A percentile compares a stretch with the other conserved stretches of the same genome.
Evolutionary conservation across 495 filamentous ascomycete genomes (phyloP).

Genomic region (Darksidea phi): DNA sequence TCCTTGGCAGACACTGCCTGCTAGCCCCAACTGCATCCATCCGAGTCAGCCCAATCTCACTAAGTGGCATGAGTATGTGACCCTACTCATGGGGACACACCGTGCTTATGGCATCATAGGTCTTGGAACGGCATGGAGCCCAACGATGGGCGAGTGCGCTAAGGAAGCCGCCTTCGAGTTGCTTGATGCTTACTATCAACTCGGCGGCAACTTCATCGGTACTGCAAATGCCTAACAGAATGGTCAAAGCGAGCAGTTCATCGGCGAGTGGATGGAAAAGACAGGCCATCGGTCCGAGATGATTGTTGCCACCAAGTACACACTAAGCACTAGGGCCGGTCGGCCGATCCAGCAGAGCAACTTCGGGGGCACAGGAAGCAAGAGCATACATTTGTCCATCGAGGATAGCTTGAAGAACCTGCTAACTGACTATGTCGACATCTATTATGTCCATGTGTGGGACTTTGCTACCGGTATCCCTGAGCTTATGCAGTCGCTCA

Average conservation of each 20-base stretch:
- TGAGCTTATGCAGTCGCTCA: conserved; percentile 45
- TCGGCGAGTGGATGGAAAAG: conserved; percentile 72
- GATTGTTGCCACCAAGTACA: conserved; percentile 72
- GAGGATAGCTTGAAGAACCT: conserved; percentile 58
- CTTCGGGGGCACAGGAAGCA: conserved; percentile 50
- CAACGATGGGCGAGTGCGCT: conserved; percentile 57
- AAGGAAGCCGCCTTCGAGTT: conserved; percentile 61
- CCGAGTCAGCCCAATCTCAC: background rate
- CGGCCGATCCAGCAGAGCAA: conserved; percentile 12
- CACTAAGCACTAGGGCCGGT: background rate
- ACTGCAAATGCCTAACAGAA: conserved; percentile 62
- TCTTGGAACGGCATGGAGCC: conserved; percentile 55
- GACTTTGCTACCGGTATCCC: conserved; percentile 43
- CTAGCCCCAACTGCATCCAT: background rate
- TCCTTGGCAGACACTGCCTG: background rate
- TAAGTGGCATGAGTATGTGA: background rate
- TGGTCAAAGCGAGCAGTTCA: conserved; percentile 68
- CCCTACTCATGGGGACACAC: background rate
- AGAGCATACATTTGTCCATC: conserved; percentile 56
- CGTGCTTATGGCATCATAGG: background rate
- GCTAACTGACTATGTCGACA: conserved; percentile 64
- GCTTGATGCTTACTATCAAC: conserved; percentile 63
- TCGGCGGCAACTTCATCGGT: conserved; percentile 79
- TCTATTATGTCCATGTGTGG: conserved; percentile 50
- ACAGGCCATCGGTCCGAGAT: conserved; percentile 58